Evolutionary conservation across 2,329 filamentous ascomycete genomes (phyloP).

Genomic region (Pseudocercospora fijiensis): DNA sequence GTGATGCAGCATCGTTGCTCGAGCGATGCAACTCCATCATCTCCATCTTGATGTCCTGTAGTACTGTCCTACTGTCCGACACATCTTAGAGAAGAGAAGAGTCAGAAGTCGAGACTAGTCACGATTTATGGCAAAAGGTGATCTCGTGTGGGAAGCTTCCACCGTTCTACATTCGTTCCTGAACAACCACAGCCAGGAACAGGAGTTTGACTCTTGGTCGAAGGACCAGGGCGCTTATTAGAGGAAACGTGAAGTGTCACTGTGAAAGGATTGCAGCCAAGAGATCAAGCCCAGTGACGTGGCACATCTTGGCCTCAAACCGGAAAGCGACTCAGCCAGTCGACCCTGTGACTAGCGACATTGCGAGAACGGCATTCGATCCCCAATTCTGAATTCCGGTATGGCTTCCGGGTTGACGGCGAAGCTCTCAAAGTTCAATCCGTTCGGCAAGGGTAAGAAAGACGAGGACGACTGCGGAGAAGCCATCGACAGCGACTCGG

Average conservation of each 20-base stretch:
- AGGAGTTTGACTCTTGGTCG: not conserved
- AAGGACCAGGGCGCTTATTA: not conserved
- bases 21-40: too few relatives aligned
- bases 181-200: not conserved
- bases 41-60: too few relatives aligned
- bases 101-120: not conserved
- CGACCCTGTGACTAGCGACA: not conserved
- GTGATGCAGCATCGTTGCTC: too few relatives aligned
- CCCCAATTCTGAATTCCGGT: slow-evolving; percentile 14
- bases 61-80: too few relatives aligned
- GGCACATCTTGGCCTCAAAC: not conserved
- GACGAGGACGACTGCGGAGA: slow-evolving; percentile 57
- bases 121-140: not conserved
- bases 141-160: not conserved
- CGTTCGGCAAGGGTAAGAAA: slow-evolving; percentile 37
- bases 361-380: not conserved
- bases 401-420: slow-evolving; percentile 28
- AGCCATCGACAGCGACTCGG: slow-evolving; percentile 48
- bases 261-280: not conserved
- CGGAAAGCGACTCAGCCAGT: not conserved
- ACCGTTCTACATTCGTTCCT: not conserved
- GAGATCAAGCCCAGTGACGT: not conserved
- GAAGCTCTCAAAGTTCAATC: slow-evolving; percentile 43
- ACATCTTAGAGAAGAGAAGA: too few relatives aligned
- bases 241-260: not conserved